Conservation (phyloP, 2,329 filamentous ascomycete genomes). For the Graphilbum fragrans region DNA sequence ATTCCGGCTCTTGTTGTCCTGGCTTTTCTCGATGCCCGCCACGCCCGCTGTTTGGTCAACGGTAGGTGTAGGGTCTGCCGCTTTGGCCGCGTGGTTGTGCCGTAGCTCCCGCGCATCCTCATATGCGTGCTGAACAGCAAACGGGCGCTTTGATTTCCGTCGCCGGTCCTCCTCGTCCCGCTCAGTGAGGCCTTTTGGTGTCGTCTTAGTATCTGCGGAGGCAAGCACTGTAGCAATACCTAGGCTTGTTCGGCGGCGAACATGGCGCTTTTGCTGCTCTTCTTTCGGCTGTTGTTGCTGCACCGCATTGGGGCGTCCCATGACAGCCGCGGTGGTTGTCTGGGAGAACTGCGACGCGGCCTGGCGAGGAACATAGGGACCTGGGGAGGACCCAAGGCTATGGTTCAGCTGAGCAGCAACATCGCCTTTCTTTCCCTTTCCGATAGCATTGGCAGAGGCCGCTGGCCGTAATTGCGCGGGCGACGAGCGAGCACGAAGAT, state of each 20-base stretch:
- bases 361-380: conserved; percentile 37
- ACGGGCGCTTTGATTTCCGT: not conserved
- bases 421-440: too few species aligned
- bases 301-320: not conserved
- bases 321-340: conserved; percentile 31
- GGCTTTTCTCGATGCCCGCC: not conserved
- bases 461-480: too few species aligned
- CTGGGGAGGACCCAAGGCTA: conserved; percentile 4
- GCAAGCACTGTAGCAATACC: not conserved
- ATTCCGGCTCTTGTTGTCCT: not conserved
- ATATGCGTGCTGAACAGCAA: not conserved
- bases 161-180: too few species aligned
- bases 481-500: too few species aligned
- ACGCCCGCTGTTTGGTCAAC: not conserved
- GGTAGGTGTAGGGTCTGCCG: not conserved
- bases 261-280: not conserved
- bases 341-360: conserved; percentile 42
- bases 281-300: not conserved
- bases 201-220: not conserved
- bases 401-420: too few species aligned
- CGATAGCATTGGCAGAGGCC: too few species aligned
- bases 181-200: too few species aligned
- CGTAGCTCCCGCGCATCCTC: not conserved
- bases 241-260: not conserved
- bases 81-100: not conserved